phyloP scores from a whole-genome alignment of 306 rosid genomes.

The Adenanthera pavonina region DNA sequence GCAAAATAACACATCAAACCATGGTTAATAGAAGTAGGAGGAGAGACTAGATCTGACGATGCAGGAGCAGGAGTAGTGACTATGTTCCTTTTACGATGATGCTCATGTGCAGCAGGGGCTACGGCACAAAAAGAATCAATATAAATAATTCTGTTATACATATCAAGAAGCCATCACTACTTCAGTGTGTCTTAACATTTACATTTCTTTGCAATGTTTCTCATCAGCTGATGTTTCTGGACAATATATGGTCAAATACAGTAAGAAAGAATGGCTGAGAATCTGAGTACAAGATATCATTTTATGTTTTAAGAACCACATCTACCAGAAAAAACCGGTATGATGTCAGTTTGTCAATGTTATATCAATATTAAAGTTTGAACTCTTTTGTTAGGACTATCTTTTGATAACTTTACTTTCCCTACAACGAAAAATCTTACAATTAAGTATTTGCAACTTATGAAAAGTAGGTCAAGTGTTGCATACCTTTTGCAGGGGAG shows the following conservation, averaged over 20 bases:
- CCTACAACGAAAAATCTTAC: background rate
- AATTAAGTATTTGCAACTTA: conserved; percentile 18
- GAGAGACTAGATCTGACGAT: conserved; percentile 60
- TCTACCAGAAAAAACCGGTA: conserved; percentile 13
- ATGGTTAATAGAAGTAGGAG: conserved; percentile 52
- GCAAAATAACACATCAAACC: conserved; percentile 49
- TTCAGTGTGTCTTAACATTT: conserved; percentile 10
- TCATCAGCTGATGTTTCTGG: background rate
- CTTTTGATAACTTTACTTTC: background rate
- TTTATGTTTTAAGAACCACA: conserved; percentile 7
- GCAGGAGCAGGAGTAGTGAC: conserved; percentile 67
- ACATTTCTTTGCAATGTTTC: conserved; percentile 13
- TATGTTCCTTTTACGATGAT: conserved; percentile 55
- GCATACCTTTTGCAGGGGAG: conserved; percentile 58
- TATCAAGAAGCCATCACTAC: background rate
- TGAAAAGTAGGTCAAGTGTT: conserved; percentile 36
- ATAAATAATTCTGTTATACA: conserved; percentile 11
- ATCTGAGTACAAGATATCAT: background rate
- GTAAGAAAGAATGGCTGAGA: conserved; percentile 13
- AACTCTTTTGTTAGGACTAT: background rate
- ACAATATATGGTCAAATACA: conserved; percentile 10
- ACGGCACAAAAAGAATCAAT: conserved; percentile 30
- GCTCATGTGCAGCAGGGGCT: conserved; percentile 68
- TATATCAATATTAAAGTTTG: conserved; percentile 14
- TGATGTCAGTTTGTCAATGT: conserved; percentile 10